Evolutionary conservation across 306 rosid species (phyloP), one percentile per base, ranked within the genome.

Genomic region (Acmispon strigosus): DNA sequence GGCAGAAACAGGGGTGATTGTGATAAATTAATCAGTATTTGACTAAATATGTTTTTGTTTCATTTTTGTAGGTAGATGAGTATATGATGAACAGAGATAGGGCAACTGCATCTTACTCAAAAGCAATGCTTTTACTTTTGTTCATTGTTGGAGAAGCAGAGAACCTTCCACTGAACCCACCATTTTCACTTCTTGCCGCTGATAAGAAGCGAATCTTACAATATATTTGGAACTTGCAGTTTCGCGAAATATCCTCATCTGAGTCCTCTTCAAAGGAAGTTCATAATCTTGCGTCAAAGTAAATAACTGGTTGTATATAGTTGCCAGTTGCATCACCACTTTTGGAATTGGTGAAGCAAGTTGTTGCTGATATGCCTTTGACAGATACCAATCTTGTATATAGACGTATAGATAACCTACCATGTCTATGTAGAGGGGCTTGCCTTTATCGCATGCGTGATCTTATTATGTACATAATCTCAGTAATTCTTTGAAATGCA

Each of bases 91-190:
- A 87, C 85, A 72, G 69, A 70, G 82, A 66, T 4, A 79, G 73
- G 43, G 96, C 92, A 8, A 81, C 84, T 47, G 87, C 80, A 60
- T 78, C 84, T 14, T 91, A 95, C 81, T 82, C 99, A 20, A 87
- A 85, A 75, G 97, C 99, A 12, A 80, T 85, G 82, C 88, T 87
- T 78, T 81, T 95, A 58, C 88, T 95, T 63, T 87, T 90, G 29
- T 95, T 95, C 57, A 82, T 95, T 41, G 83, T 85, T 58, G 82
- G 76, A 66, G 97, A 89, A 88, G 99, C 96, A 65, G 77, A 77
- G 42, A 73, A 85, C 56, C 89, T 95, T 66, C 82, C 89, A 24
- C 83, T 90, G 59, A 89, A 74, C 42, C 96, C 99, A 29, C 89
- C 92, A 18, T 89, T 95, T 80, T 79, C 73, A 12, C 78, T 91